Evolutionary conservation across 2,329 filamentous ascomycete genomes (phyloP).

Genomic region (Colletotrichum tofieldiae): DNA sequence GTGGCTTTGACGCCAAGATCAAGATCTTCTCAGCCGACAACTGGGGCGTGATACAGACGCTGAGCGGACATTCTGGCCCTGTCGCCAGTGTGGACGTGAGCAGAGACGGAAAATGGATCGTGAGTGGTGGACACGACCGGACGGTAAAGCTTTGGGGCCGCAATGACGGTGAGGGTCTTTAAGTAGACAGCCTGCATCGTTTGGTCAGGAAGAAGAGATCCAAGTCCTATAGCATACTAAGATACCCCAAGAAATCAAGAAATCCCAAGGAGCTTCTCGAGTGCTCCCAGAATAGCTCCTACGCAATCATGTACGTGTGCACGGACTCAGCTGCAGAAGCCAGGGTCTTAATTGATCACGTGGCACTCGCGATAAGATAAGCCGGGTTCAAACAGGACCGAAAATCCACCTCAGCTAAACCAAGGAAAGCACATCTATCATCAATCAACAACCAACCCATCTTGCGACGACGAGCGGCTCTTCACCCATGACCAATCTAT

Average conservation of each 20-base stretch:
- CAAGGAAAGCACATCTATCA: slow-evolving; percentile 5
- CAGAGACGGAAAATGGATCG: slow-evolving; percentile 90
- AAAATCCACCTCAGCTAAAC: slow-evolving; percentile 30
- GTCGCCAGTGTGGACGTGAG: slow-evolving; percentile 93
- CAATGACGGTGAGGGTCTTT: slow-evolving; percentile 76
- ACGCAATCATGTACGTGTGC: background rate
- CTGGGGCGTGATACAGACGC: slow-evolving; percentile 89
- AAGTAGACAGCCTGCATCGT: background rate
- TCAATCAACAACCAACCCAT: slow-evolving; percentile 11
- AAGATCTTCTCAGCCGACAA: slow-evolving; percentile 98
- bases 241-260: slow-evolving; percentile 23
- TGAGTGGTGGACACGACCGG: slow-evolving; percentile 92
- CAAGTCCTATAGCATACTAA: slow-evolving; percentile 31
- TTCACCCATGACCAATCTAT: slow-evolving; percentile 33
- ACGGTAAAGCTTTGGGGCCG: slow-evolving; percentile 97
- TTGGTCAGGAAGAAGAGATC: background rate
- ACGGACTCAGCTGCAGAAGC: background rate
- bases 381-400: slow-evolving; percentile 37
- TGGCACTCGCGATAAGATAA: slow-evolving; percentile 47
- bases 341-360: slow-evolving; percentile 27
- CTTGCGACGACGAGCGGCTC: slow-evolving; percentile 32
- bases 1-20: slow-evolving; percentile 94
- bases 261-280: background rate
- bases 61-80: slow-evolving; percentile 92
- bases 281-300: background rate